Conservation (phyloP, 2,329 filamentous ascomycete species). For the Trichophyton verrucosum region DNA sequence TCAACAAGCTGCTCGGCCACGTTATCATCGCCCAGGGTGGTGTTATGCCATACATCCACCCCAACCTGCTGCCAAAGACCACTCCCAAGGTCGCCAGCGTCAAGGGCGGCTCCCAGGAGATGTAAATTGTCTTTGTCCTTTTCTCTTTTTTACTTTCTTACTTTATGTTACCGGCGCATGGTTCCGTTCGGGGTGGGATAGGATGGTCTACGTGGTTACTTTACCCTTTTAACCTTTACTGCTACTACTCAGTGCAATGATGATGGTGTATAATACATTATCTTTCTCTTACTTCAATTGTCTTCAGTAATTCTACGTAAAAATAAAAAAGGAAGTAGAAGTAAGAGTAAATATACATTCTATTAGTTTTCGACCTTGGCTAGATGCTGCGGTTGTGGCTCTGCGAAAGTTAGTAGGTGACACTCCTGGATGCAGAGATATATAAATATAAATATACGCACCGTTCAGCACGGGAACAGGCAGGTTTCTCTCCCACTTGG, state of each 20-base stretch:
- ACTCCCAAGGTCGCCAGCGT: conserved; percentile 68
- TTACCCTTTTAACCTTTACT: background rate
- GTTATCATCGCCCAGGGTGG: conserved; percentile 95
- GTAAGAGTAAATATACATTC: background rate
- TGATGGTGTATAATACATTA: conserved; percentile 2
- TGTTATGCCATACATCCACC: conserved; percentile 94
- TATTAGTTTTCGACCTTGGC: background rate
- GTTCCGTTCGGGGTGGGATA: conserved; percentile 51
- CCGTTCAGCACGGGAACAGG: conserved; percentile 67
- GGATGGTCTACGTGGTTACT: conserved; percentile 1
- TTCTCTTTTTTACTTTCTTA: conserved; percentile 33
- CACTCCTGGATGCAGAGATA: background rate
- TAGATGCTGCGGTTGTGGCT: conserved; percentile 19
- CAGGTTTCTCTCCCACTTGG: conserved; percentile 91
- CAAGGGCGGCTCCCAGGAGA: conserved; percentile 71
- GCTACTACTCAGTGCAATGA: background rate
- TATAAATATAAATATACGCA: conserved; percentile 38
- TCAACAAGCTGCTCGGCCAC: conserved; percentile 96
- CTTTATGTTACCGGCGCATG: conserved; percentile 43
- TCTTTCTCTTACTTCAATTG: background rate
- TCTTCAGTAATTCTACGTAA: background rate
- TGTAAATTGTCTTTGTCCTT: conserved; percentile 34
- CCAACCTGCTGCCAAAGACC: conserved; percentile 99
- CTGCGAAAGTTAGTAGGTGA: conserved; percentile 7
- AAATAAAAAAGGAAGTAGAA: background rate